Evolutionary conservation across 2,329 filamentous ascomycete species (phyloP), one percentile per base, ranked within the genome.

Genomic region (Grosmannia huntii): DNA sequence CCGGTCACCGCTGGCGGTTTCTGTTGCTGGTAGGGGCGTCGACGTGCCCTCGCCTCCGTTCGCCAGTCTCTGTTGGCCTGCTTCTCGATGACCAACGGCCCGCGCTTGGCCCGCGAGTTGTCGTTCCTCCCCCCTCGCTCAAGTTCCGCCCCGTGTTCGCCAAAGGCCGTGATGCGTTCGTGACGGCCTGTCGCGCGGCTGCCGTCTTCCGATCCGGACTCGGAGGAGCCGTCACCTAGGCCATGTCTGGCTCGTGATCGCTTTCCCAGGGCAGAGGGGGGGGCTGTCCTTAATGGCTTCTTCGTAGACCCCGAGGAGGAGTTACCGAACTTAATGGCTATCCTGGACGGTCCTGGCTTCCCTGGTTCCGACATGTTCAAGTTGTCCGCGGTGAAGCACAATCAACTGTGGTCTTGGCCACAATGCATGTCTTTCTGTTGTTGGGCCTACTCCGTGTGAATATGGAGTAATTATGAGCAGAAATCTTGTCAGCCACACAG

Each of bases 311-410:
- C 41, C 1, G 63, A 55, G 1, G 60, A 21, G 2, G 49, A 14
- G 3, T 68, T 62, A 41, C 75, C 73, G 46, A 80, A 72, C 58
- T 75, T 78, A 53, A 80, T 79, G 61, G 76, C 76, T 65, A 80
- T 78, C 28, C 75, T 66, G 10, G 66, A 63, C 14, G 65, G 62
- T 50, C 64, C 71, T 14, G 70, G 62, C 50, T 68, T 68, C 57
- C 64, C 68, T 50, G 69, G 64, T 46, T 71, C 68, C 12, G 73
- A 64, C 75, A 77, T 77, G 41, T 60, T 55, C 28, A n/a, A 2
- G 19, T 12, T 19, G 55, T 51, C 21, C 7, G 41, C 36, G 25
- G 6, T 38, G 21, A 23, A 23, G n/a, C n/a, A n/a, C 41, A 44
- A 44, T 44, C 21, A 6, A 19, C 16, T 44, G 38, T 36, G 12